Percentiles rank a stretch among this genome's conserved stretches.
Evolutionary conservation across 129 eudicot species (phyloP).

Genomic region (Centaurea solstitialis): DNA sequence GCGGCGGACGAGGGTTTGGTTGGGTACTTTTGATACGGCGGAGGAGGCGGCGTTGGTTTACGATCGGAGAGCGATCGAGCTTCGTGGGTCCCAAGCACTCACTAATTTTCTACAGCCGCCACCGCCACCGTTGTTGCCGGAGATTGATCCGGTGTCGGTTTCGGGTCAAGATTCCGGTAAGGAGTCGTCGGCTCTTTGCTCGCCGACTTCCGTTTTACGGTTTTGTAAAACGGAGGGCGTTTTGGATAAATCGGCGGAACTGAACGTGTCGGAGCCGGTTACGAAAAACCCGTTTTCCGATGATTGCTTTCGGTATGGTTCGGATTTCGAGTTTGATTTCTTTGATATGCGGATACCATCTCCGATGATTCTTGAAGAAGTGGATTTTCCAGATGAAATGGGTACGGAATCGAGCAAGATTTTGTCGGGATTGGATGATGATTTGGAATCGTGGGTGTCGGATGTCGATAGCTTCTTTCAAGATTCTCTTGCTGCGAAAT

Average conservation of each 20-base stretch:
- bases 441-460: slow-evolving; percentile 42
- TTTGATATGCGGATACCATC: slow-evolving; percentile 43
- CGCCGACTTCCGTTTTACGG: slow-evolving; percentile 67
- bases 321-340: slow-evolving; percentile 25
- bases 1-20: slow-evolving; percentile 47
- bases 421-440: slow-evolving; percentile 29
- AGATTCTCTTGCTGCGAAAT: slow-evolving; percentile 22
- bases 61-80: slow-evolving; percentile 55
- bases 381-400: not conserved
- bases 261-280: not conserved
- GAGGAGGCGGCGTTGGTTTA: slow-evolving; percentile 76
- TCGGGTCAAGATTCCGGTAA: slow-evolving; percentile 26
- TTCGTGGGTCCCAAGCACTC: slow-evolving; percentile 59
- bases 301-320: slow-evolving; percentile 32
- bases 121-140: slow-evolving; percentile 1
- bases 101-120: slow-evolving; percentile 52
- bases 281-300: not conserved
- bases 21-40: slow-evolving; percentile 72
- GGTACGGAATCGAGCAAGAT: not conserved
- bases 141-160: not conserved
- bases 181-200: slow-evolving; percentile 29
- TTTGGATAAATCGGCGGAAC: not conserved
- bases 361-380: slow-evolving; percentile 38
- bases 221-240: slow-evolving; percentile 12
- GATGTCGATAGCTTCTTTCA: slow-evolving; percentile 48